Evolutionary conservation across 768 basidiomycete genomes (phyloP).

Genomic region (Termitomyces sp.): DNA sequence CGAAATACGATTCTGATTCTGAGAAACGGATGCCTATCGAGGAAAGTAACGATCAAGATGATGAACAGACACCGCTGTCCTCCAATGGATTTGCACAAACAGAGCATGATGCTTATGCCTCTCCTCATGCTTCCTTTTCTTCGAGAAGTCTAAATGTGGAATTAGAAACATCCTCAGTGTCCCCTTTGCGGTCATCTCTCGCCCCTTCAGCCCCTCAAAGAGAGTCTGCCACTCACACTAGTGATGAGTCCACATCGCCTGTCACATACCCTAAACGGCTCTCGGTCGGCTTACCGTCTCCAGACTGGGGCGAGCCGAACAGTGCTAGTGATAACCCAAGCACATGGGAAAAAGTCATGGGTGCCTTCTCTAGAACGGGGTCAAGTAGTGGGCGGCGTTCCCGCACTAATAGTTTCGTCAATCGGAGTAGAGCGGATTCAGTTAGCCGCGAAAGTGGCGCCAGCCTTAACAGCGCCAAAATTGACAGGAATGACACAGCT

Average conservation of each 20-base stretch:
- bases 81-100: slow-evolving; percentile 39
- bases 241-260: slow-evolving; percentile 47
- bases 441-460: slow-evolving; percentile 73
- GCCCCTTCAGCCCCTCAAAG: slow-evolving; percentile 43
- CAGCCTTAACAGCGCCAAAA: slow-evolving; percentile 59
- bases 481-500: slow-evolving; percentile 43
- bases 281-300: slow-evolving; percentile 60
- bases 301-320: slow-evolving; percentile 47
- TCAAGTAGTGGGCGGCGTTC: slow-evolving; percentile 72
- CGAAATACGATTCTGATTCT: slow-evolving; percentile 33
- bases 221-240: slow-evolving; percentile 31
- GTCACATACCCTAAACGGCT: slow-evolving; percentile 55
- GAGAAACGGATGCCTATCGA: slow-evolving; percentile 61
- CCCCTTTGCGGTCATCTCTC: slow-evolving; percentile 38
- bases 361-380: slow-evolving; percentile 56
- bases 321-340: slow-evolving; percentile 52
- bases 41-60: slow-evolving; percentile 42
- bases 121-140: slow-evolving; percentile 50
- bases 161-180: slow-evolving; percentile 51
- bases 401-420: slow-evolving; percentile 69
- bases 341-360: slow-evolving; percentile 72
- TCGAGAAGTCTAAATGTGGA: slow-evolving; percentile 63
- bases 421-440: slow-evolving; percentile 67
- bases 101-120: slow-evolving; percentile 35
- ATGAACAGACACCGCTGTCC: slow-evolving; percentile 45